Evolutionary conservation across 768 basidiomycete species (phyloP), one percentile per base, ranked within the genome.

Genomic region (Ramaria sp.): DNA sequence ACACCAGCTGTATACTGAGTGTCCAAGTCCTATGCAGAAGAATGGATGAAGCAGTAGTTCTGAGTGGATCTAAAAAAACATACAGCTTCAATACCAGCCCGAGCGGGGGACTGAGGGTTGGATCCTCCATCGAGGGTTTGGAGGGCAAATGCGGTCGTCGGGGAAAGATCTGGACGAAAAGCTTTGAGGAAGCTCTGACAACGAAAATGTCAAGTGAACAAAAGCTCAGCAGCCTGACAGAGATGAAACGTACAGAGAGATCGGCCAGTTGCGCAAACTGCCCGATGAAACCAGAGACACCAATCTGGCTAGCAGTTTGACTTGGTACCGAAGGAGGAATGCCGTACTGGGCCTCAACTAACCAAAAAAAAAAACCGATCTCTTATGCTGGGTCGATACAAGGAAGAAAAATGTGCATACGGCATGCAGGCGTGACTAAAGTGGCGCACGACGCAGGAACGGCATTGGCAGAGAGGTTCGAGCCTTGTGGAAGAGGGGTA

Each of bases 191-290:
- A 68, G 3, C 52, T 54, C 66, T 66, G 38, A 7, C 13, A n/a
- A 41, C 39, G 10, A 7, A 4, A 41, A 1, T n/a, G n/a, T 16
- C n/a, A 9, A n/a, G 20, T 2, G 20, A n/a, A 34, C 8, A 22
- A 16, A 2, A 12, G 16, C 18, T 41, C n/a, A n/a, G 16, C 16
- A 41, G 16, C 45, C 1, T 13, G 15, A 47, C 7, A 24, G 1
- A 25, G n/a, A 16, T n/a, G 10, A 18, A 16, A 7, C 50, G 24
- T 22, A 51, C 50, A 3, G 30, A 12, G n/a, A 55, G 53, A 52
- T 70, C 69, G 7, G 59, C 58, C 8, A 59, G 34, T 50, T 70
- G 66, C 15, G 66, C 65, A 38, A 59, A 69, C 48, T 68, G 64
- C 0, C 64, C 57, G 34, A 66, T 61, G 56, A 63, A 66, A 47